Percentiles rank a stretch among this genome's conserved stretches.
phyloP scores from a whole-genome alignment of 2,329 filamentous ascomycete genomes.

The Xylaria sp. region DNA sequence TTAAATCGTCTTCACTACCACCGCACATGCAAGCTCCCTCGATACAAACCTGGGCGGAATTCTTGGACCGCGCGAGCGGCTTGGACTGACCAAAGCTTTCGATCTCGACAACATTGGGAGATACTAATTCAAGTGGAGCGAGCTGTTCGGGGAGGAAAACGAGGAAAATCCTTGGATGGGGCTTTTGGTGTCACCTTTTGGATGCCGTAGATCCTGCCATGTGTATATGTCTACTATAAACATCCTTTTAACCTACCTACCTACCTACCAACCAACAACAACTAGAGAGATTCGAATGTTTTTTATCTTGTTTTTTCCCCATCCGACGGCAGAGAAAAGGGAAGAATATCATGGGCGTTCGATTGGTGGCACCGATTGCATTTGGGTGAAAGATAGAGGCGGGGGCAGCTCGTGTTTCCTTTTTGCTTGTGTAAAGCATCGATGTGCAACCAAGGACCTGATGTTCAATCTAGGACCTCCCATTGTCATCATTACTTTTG shows the following conservation, averaged over 20 bases:
- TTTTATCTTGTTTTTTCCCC: neutral
- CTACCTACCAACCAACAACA: slow-evolving; percentile 14
- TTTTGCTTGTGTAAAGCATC: slow-evolving; percentile 32
- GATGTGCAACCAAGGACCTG: no score
- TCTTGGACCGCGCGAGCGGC: neutral
- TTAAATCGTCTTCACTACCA: slow-evolving; percentile 1
- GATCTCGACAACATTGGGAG: neutral
- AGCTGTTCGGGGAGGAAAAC: slow-evolving; percentile 9
- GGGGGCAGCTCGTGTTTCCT: slow-evolving; percentile 17
- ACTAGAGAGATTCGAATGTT: slow-evolving; percentile 24
- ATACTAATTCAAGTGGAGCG: slow-evolving; percentile 7
- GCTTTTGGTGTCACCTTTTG: slow-evolving; percentile 13
- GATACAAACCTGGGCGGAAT: neutral
- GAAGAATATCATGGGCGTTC: neutral
- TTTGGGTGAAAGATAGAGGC: slow-evolving; percentile 24
- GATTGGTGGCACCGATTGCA: slow-evolving; percentile 11
- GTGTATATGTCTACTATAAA: slow-evolving; percentile 36
- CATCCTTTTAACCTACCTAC: no score
- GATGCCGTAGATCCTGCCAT: slow-evolving; percentile 16
- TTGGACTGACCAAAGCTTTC: neutral
- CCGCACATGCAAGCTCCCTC: slow-evolving; percentile 2
- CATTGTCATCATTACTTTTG: neutral
- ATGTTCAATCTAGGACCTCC: slow-evolving; percentile 16
- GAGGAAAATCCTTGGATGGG: slow-evolving; percentile 13
- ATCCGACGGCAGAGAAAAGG: neutral